phyloP scores from a whole-genome alignment of 2,329 filamentous ascomycete genomes.

The Fusarium redolens region DNA sequence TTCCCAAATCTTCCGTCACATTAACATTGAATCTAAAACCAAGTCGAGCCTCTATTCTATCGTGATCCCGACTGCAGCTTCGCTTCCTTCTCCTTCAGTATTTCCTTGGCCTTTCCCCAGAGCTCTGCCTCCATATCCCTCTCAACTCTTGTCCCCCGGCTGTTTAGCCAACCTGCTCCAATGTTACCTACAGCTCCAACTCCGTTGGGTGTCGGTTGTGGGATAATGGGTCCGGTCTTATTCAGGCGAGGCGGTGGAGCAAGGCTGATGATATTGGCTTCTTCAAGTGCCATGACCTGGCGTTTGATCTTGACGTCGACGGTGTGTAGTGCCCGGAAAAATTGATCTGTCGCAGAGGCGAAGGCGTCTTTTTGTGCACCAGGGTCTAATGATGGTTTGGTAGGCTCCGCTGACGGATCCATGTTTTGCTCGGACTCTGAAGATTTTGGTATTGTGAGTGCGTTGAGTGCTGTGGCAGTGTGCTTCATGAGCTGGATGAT shows the following conservation, averaged over 20 bases:
- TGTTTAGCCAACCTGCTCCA: slow-evolving; percentile 92
- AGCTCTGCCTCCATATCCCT: slow-evolving; percentile 86
- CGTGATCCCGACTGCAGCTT: slow-evolving; percentile 18
- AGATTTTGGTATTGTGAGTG: slow-evolving; percentile 53
- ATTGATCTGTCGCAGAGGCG: slow-evolving; percentile 70
- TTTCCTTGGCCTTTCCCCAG: slow-evolving; percentile 62
- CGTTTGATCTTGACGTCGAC: slow-evolving; percentile 78
- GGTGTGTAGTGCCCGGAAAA: slow-evolving; percentile 78
- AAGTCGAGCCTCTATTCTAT: not conserved
- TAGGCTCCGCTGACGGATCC: slow-evolving; percentile 24
- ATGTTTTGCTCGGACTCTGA: slow-evolving; percentile 8
- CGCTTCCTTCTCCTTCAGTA: slow-evolving; percentile 50
- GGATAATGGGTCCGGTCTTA: slow-evolving; percentile 52
- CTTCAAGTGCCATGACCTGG: slow-evolving; percentile 79
- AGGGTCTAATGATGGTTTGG: slow-evolving; percentile 51
- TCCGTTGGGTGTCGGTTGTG: slow-evolving; percentile 65
- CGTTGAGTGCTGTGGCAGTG: slow-evolving; percentile 59
- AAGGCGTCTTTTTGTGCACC: slow-evolving; percentile 67
- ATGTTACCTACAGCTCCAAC: slow-evolving; percentile 69
- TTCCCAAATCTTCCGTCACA: not conserved
- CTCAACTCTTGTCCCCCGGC: slow-evolving; percentile 82
- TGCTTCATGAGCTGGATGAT: slow-evolving; percentile 56
- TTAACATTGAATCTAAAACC: not conserved
- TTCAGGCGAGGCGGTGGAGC: slow-evolving; percentile 50
- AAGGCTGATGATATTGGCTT: slow-evolving; percentile 77